Evolutionary conservation across 495 filamentous ascomycete species (phyloP).

Genomic region (Alectoria sarmentosa): DNA sequence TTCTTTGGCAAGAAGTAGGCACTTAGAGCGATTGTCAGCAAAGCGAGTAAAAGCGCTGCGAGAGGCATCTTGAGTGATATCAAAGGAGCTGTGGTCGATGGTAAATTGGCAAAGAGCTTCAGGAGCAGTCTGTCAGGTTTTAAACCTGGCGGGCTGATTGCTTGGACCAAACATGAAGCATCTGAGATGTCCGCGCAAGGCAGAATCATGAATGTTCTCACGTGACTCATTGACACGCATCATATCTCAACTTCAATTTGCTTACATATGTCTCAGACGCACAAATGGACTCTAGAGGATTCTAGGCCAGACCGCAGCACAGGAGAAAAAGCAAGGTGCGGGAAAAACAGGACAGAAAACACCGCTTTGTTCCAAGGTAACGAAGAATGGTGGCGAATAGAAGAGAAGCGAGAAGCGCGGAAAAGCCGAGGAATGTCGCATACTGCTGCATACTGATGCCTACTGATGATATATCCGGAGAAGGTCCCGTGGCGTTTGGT

Average conservation of each 20-base stretch:
- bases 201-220: neutral
- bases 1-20: slow-evolving; percentile 1
- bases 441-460: neutral
- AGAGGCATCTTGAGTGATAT: slow-evolving; percentile 12
- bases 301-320: neutral
- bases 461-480: neutral
- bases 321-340: neutral
- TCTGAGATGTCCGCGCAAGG: neutral
- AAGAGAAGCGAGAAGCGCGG: neutral
- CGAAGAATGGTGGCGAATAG: neutral
- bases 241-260: neutral
- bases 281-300: neutral
- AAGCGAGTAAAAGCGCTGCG: slow-evolving; percentile 10
- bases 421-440: neutral
- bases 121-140: neutral
- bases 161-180: neutral
- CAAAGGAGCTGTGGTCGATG: neutral
- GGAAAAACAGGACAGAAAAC: neutral
- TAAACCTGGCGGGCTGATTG: neutral
- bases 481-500: neutral
- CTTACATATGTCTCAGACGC: neutral
- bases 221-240: neutral
- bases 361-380: neutral
- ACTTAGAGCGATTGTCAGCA: slow-evolving; percentile 16
- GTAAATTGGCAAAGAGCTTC: neutral